A percentile compares a stretch with the other conserved stretches of the same genome.
Conservation (phyloP, 768 basidiomycete species). For the Tylopilus subfusipes region DNA sequence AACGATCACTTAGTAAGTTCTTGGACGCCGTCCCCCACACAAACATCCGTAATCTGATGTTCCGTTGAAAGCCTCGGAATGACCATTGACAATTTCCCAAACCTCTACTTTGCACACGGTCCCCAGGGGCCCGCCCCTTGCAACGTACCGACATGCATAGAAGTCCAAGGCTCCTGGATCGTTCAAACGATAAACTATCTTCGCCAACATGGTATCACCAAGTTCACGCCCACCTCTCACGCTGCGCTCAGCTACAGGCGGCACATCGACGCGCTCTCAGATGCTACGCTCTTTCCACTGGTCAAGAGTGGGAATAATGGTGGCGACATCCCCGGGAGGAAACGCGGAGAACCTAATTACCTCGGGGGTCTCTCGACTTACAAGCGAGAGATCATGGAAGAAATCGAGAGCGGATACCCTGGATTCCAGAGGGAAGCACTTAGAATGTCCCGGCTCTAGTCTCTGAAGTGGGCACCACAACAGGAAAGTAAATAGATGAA, state of each 20-base stretch:
- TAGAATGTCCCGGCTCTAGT: too few relatives aligned
- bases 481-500: too few relatives aligned
- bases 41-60: background rate
- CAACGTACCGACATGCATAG: conserved; percentile 10
- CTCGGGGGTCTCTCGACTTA: background rate
- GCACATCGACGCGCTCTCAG: background rate
- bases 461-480: too few relatives aligned
- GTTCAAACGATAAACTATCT: conserved; percentile 14
- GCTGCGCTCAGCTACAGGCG: conserved; percentile 8
- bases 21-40: background rate
- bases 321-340: conserved; percentile 9
- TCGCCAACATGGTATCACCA: conserved; percentile 4
- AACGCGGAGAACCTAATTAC: conserved; percentile 4
- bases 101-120: conserved; percentile 14
- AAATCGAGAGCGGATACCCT: conserved; percentile 12
- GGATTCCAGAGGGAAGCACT: conserved; percentile 9
- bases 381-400: conserved; percentile 11
- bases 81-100: conserved; percentile 17
- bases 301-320: conserved; percentile 6
- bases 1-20: conserved; percentile 13
- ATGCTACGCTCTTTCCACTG: conserved; percentile 9
- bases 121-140: conserved; percentile 12
- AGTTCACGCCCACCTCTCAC: conserved; percentile 6
- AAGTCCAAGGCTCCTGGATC: conserved; percentile 9
- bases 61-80: conserved; percentile 2